Base-by-base conservation (phyloP, 1,139 yeast species). In the Suhomyces bokatorum region DNA sequence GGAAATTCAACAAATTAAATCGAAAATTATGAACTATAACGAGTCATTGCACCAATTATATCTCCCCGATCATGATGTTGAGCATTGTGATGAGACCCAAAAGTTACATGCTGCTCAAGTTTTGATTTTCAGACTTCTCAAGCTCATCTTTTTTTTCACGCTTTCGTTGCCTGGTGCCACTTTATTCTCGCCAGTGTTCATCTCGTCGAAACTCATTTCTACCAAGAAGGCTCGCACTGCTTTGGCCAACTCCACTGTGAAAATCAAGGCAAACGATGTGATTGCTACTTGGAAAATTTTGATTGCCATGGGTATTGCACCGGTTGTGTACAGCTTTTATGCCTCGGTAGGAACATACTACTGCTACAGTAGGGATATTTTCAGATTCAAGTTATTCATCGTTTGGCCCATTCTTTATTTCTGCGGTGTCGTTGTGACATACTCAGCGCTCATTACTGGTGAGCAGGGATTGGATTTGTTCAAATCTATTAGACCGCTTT, bases 381-480 rank as follows among this genome's bases (percentile, higher is more conserved):
- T 61, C 44, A 44, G 41, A 45, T 55, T 49, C 52, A 48, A 45
- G 49, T 54, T 50, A 49, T 42, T 67, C 31, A 58, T 65, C 47
- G 67, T 80, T 26, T 82, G 83, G 70, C 37, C 73, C 16, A 58
- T 66, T 4, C 70, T 81, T 41, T 80, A 83, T 59, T 53, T 78
- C 35, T 65, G 79, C 40, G 80, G 93, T 46, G 89, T 86, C 0
- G 62, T 78, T 32, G 81, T 91, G 24, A 87, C 97, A 1, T 91
- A 88, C 62, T 83, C 96, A 17, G 96, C 98, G 0, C 73, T 93
- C 52, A 75, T 87, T 20, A 83, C 90, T 44, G 98, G 99, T 42
- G 99, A 93, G 60, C 87, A 85, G 52, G 98, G 99, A 16, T 75
- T 88, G 80, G 98, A 93, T 61, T 73, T 88, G 41, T 80, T 86